Evolutionary conservation across 2,329 filamentous ascomycete genomes (phyloP), one percentile per base, ranked within the genome.

Genomic region (Magnaporthiopsis poae): DNA sequence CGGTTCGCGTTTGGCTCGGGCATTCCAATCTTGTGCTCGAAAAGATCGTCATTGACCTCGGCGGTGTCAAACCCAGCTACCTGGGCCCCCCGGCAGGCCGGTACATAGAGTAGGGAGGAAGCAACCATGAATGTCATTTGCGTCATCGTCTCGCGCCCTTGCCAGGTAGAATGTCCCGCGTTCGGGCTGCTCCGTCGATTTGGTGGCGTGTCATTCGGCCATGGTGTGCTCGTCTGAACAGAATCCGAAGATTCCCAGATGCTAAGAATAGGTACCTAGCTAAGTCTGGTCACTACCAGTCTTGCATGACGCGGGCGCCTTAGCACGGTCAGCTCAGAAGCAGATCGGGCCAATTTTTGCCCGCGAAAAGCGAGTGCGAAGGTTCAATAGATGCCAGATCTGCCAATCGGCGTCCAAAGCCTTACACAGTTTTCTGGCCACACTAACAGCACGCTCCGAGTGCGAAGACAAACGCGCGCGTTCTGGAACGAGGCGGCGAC

Each of bases 1-100:
- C 66, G 2, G 39, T 76, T 33, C 72, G 71, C 52, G 25, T 76
- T 11, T 72, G 74, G 69, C 66, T 71, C 11, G 52, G 74, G 13
- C 72, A 75, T 61, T 70, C 72, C 1, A 74, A 73, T 8, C 65
- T 77, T 1, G 67, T 74, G 1, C 68, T 77, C 21, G 71, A 77
- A 68, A 77, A 76, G 65, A 61, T 78, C 21, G 72, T 77, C 2
- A 56, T 79, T 29, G 74, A 78, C 69, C 67, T 77, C 31, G 77
- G 76, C 7, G 77, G 75, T 2, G 71, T 76, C 11, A 73, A 73
- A 65, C 65, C 72, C 2, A 77, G 73, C 62, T 78, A 78, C 67
- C 68, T 78, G 5, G 77, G 75, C 0, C 75, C 77, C 1, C 75
- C 74, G 11, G 56, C 63, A 5, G 69, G 66, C 56, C 29, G 15